Evolutionary conservation across 768 basidiomycete genomes (phyloP).

Genomic region (Mycena kentingensis): DNA sequence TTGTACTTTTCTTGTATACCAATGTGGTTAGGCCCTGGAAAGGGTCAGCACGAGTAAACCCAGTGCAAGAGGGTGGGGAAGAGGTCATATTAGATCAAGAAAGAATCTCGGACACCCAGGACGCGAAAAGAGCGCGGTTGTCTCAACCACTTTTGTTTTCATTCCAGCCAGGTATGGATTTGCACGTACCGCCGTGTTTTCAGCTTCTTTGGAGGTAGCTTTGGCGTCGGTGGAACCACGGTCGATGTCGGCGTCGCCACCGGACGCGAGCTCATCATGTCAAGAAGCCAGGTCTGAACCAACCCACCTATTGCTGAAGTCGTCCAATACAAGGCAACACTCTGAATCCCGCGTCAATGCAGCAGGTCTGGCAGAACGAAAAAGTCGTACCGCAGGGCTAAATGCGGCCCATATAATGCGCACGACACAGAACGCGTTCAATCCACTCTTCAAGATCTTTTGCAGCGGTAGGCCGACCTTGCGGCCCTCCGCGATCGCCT

Average conservation of each 20-base stretch:
- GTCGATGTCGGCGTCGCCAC: too few species aligned
- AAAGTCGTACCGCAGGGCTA: conserved; percentile 65
- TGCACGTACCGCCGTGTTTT: conserved; percentile 30
- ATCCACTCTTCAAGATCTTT: conserved; percentile 51
- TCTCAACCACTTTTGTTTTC: conserved; percentile 78
- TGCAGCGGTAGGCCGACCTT: conserved; percentile 46
- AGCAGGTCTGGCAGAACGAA: conserved; percentile 4
- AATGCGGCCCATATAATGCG: conserved; percentile 69
- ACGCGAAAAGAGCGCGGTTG: conserved; percentile 51
- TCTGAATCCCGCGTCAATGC: conserved; percentile 39
- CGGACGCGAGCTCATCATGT: too few species aligned
- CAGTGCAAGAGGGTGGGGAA: background rate
- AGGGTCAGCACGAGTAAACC: background rate
- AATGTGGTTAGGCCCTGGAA: background rate
- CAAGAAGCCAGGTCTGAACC: conserved; percentile 72
- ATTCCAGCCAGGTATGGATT: conserved; percentile 38
- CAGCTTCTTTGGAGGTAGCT: conserved; percentile 10
- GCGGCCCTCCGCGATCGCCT: conserved; percentile 46
- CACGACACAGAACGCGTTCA: conserved; percentile 60
- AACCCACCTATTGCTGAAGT: conserved; percentile 76
- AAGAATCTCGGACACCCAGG: conserved; percentile 45
- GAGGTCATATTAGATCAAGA: conserved; percentile 95
- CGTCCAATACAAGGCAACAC: conserved; percentile 74
- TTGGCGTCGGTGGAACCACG: background rate
- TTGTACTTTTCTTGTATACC: conserved; percentile 19